Evolutionary conservation across 768 basidiomycete species (phyloP).

Genomic region (Mycena albidolilacea): DNA sequence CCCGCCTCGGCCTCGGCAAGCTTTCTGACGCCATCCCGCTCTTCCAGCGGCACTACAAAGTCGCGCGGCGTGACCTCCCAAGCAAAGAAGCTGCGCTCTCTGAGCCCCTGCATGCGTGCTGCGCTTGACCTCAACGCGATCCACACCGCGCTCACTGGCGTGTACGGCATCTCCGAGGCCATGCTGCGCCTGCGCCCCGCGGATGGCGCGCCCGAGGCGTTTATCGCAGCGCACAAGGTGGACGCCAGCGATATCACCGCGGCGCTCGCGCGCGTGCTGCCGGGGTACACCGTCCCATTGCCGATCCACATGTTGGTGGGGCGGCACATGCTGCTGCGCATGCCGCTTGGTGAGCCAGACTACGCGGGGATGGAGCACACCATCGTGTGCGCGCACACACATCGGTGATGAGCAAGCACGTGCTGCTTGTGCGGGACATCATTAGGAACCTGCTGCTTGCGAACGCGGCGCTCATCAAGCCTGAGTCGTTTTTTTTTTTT

Average conservation of each 20-base stretch:
- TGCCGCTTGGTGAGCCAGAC: constrained; percentile 46
- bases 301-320: constrained; percentile 50
- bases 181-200: constrained; percentile 51
- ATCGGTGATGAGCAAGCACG: constrained; percentile 48
- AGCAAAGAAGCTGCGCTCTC: constrained; percentile 50
- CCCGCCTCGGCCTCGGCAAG: constrained; percentile 55
- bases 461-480: constrained; percentile 47
- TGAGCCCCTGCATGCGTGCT: constrained; percentile 52
- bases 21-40: constrained; percentile 53
- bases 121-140: constrained; percentile 47
- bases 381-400: constrained; percentile 40
- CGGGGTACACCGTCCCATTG: constrained; percentile 59
- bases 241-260: constrained; percentile 42
- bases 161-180: constrained; percentile 52
- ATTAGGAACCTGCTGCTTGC: constrained; percentile 51
- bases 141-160: constrained; percentile 45
- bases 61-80: constrained; percentile 49
- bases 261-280: constrained; percentile 46
- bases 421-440: constrained; percentile 54
- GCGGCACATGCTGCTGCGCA: constrained; percentile 39
- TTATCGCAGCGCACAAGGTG: constrained; percentile 48
- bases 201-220: constrained; percentile 52
- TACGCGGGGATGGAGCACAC: constrained; percentile 50
- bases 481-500: constrained; percentile 61
- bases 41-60: constrained; percentile 59